Percentiles rank a stretch among this genome's conserved stretches.
These are phyloP conservation scores for Quillaja saponaria DNA, from an alignment of 306 rosid species.

Conservation along the genomic window DNA sequence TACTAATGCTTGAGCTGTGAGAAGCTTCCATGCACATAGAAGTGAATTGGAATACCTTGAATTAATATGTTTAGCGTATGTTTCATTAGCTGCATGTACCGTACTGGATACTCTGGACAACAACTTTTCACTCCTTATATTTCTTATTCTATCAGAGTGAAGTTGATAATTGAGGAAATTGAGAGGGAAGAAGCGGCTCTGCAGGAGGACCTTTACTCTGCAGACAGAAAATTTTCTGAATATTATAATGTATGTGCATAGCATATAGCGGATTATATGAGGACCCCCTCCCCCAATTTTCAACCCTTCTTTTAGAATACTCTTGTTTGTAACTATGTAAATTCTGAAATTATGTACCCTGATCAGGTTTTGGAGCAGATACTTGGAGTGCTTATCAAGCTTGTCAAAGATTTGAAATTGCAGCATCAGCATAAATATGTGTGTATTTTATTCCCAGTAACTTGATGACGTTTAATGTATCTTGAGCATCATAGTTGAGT, in stretches of 20 bases:
- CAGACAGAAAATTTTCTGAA: constrained; percentile 89
- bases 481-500: neutral
- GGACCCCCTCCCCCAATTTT: neutral
- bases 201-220: constrained; percentile 78
- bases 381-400: constrained; percentile 81
- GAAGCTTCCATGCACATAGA: constrained; percentile 12
- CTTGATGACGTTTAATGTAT: constrained; percentile 20
- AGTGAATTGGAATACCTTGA: neutral
- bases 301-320: constrained; percentile 12
- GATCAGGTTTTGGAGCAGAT: constrained; percentile 90
- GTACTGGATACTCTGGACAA: constrained; percentile 19
- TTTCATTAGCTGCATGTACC: constrained; percentile 18
- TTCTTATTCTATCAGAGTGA: constrained; percentile 59
- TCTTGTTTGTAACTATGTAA: constrained; percentile 15
- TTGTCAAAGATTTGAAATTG: constrained; percentile 90
- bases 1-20: constrained; percentile 4
- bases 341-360: constrained; percentile 26
- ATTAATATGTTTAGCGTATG: constrained; percentile 7
- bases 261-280: neutral
- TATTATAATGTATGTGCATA: constrained; percentile 62
- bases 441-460: constrained; percentile 32
- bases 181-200: constrained; percentile 88
- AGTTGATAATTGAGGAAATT: constrained; percentile 79
- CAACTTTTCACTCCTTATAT: constrained; percentile 24
- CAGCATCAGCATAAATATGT: constrained; percentile 91